These are phyloP conservation scores for Silybum marianum DNA, from an alignment of 129 eudicot species.

Conservation along the genomic window DNA sequence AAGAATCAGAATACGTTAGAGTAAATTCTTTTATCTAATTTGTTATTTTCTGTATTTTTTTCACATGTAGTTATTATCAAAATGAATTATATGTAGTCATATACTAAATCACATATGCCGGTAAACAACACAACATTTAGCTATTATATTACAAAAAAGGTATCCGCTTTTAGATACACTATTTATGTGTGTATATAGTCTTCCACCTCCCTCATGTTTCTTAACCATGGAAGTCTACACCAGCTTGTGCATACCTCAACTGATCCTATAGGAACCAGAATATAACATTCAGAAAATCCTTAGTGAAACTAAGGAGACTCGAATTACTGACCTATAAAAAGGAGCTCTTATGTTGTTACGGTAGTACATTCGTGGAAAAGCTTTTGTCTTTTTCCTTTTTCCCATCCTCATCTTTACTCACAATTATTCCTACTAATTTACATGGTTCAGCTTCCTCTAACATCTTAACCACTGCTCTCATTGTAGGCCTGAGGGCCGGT, in stretches of 20 bases:
- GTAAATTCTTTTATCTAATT: too few species aligned
- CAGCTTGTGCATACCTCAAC: neutral
- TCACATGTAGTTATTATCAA: too few species aligned
- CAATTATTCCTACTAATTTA: slow-evolving; percentile 48
- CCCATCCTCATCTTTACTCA: slow-evolving; percentile 42
- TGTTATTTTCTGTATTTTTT: too few species aligned
- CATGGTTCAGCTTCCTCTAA: slow-evolving; percentile 81
- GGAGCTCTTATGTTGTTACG: neutral
- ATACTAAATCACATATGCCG: neutral
- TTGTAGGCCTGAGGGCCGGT: slow-evolving; percentile 76
- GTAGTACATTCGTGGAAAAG: slow-evolving; percentile 1
- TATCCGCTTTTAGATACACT: neutral
- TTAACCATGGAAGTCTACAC: too few species aligned
- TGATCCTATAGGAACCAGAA: neutral
- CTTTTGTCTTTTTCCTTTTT: slow-evolving; percentile 37
- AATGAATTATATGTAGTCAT: too few species aligned
- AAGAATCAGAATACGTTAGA: too few species aligned
- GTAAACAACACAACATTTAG: neutral
- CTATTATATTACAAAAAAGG: neutral
- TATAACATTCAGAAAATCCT: neutral
- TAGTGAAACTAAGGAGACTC: neutral
- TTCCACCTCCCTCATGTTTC: too few species aligned
- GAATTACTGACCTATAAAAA: neutral
- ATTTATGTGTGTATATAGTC: neutral
- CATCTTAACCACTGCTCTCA: slow-evolving; percentile 91